These are phyloP conservation scores for Patellaria atrata DNA, from an alignment of 495 filamentous ascomycete species.

Conservation along the genomic window DNA sequence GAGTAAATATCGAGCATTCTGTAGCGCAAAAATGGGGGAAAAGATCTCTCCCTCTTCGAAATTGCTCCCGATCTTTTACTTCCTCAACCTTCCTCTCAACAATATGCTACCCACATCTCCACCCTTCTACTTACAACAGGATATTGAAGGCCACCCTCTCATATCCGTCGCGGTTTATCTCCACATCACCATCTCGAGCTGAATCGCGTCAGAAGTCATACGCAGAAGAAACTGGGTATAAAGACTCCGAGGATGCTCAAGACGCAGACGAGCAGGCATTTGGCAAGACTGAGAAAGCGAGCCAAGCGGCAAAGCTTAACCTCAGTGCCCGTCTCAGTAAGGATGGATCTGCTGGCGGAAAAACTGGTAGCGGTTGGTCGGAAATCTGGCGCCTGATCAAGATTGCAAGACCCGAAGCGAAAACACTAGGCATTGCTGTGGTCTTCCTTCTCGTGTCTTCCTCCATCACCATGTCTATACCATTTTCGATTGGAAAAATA, in stretches of 20 bases:
- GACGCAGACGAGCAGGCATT: conserved; percentile 46
- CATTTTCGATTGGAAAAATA: conserved; percentile 90
- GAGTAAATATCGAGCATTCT: too few species aligned
- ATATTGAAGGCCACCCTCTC: too few species aligned
- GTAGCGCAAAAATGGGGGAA: too few species aligned
- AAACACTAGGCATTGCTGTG: conserved; percentile 65
- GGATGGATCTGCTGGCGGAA: conserved; percentile 49
- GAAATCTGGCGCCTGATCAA: conserved; percentile 81
- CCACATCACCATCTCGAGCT: conserved; percentile 4
- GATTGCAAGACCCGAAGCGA: conserved; percentile 75
- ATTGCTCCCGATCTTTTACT: too few species aligned
- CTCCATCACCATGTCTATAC: conserved; percentile 81
- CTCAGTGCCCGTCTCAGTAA: conserved; percentile 73
- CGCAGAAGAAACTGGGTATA: conserved; percentile 19
- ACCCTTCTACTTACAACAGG: too few species aligned
- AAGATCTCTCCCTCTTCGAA: too few species aligned
- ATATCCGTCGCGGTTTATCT: too few species aligned
- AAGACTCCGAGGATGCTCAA: conserved; percentile 27
- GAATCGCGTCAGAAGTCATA: conserved; percentile 16
- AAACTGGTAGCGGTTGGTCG: conserved; percentile 42
- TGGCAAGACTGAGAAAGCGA: conserved; percentile 59
- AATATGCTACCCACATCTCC: too few species aligned
- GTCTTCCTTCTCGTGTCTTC: conserved; percentile 76
- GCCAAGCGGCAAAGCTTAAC: conserved; percentile 79
- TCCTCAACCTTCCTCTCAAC: too few species aligned